Conservation (phyloP, 345 rosid species). For the Melaleuca quinquenervia region DNA sequence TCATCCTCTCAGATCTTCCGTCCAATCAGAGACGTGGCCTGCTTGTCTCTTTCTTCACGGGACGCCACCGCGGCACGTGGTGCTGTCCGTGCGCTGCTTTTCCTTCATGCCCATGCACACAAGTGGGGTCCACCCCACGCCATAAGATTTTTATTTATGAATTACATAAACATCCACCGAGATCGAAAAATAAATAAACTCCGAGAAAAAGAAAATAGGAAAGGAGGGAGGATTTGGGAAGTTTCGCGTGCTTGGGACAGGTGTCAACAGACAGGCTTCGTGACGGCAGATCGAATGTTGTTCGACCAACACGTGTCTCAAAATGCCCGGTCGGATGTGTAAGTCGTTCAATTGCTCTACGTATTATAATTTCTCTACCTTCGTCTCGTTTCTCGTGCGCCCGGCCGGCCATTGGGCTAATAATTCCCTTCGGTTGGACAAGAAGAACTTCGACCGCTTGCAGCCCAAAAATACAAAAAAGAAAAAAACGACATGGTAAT, state of each 20-base stretch:
- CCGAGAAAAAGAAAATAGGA: background rate
- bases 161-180: background rate
- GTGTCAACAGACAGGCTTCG: background rate
- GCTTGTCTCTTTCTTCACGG: background rate
- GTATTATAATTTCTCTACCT: background rate
- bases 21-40: background rate
- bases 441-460: too few species aligned
- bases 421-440: background rate
- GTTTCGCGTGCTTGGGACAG: background rate
- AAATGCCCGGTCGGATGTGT: conserved; percentile 14
- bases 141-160: too few species aligned
- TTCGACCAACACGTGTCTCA: conserved; percentile 52
- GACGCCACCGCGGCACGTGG: conserved; percentile 20
- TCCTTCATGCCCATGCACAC: conserved; percentile 3
- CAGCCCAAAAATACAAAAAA: background rate
- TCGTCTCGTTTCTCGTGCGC: background rate
- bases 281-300: background rate
- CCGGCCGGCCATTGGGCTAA: background rate
- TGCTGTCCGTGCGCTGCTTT: conserved; percentile 9
- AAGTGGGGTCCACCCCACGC: background rate
- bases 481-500: background rate
- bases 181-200: background rate
- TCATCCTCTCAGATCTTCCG: background rate
- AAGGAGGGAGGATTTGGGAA: too few species aligned
- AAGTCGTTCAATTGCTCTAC: background rate